Evolutionary conservation across 2,329 filamentous ascomycete species (phyloP).

Genomic region (Ciborinia camelliae): DNA sequence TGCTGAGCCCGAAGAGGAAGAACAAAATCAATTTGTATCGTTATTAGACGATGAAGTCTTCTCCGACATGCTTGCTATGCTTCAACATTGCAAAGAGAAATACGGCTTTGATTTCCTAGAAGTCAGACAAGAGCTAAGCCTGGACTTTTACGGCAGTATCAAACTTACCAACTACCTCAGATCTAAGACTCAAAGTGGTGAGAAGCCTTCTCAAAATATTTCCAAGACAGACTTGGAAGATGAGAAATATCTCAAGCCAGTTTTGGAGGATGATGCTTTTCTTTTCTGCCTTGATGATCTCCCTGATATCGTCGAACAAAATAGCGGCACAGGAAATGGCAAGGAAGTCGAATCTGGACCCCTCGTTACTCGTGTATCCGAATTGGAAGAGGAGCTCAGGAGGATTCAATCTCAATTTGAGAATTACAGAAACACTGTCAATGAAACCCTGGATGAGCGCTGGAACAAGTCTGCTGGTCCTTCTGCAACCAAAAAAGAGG

Average conservation of each 20-base stretch:
- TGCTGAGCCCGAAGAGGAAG: constrained; percentile 59
- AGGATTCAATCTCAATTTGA: constrained; percentile 42
- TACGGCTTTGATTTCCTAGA: constrained; percentile 65
- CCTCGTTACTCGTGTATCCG: constrained; percentile 37
- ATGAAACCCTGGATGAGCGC: constrained; percentile 41
- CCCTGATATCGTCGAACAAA: constrained; percentile 43
- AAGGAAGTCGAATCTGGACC: constrained; percentile 29
- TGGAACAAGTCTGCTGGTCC: constrained; percentile 39
- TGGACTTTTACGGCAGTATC: constrained; percentile 72
- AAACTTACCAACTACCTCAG: constrained; percentile 70
- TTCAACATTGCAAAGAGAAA: constrained; percentile 64
- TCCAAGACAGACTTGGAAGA: constrained; percentile 63
- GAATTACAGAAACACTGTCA: constrained; percentile 42
- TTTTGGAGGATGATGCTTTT: constrained; percentile 83
- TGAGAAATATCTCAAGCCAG: constrained; percentile 78
- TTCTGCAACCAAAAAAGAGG: constrained; percentile 28
- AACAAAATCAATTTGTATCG: constrained; percentile 58
- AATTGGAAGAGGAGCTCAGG: constrained; percentile 41
- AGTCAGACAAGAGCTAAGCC: constrained; percentile 52
- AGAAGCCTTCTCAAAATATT: constrained; percentile 47
- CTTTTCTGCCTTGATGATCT: constrained; percentile 86
- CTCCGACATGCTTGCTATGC: constrained; percentile 60
- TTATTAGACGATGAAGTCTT: constrained; percentile 67
- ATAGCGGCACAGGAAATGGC: constrained; percentile 32
- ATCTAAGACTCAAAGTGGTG: constrained; percentile 45